A percentile compares a stretch with the other conserved stretches of the same genome.
Conservation (phyloP, 768 basidiomycete genomes). For the Tulasnella sp. region DNA sequence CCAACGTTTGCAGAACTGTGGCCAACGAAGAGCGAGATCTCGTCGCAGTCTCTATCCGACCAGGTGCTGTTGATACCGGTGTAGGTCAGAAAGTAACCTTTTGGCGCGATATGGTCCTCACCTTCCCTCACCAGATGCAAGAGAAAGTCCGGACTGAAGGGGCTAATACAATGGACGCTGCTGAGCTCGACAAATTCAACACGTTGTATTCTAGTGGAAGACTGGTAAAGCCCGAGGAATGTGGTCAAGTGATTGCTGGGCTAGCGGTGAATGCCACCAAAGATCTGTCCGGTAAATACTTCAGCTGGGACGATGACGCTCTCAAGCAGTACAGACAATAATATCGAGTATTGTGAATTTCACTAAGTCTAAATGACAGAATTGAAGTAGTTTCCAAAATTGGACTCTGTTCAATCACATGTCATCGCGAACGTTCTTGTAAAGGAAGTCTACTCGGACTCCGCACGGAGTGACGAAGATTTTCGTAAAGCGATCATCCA, state of each 20-base stretch:
- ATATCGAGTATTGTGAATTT: background rate
- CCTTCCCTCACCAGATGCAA: conserved; percentile 52
- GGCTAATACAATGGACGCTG: conserved; percentile 37
- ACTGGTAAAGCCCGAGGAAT: conserved; percentile 62
- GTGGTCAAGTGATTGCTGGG: conserved; percentile 68
- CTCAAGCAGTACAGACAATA: background rate
- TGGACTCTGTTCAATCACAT: no score
- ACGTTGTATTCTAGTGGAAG: conserved; percentile 49
- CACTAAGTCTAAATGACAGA: background rate
- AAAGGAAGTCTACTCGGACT: no score
- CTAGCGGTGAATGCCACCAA: conserved; percentile 54
- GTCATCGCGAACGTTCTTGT: no score
- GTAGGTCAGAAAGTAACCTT: conserved; percentile 33
- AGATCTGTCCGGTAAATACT: conserved; percentile 59
- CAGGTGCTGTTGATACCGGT: conserved; percentile 76
- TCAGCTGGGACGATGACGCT: conserved; percentile 64
- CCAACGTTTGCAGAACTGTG: conserved; percentile 45
- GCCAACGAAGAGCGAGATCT: conserved; percentile 74
- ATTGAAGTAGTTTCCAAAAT: no score
- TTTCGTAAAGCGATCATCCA: no score
- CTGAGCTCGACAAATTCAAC: conserved; percentile 48
- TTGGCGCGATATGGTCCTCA: background rate
- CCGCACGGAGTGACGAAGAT: no score
- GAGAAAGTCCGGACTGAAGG: conserved; percentile 39
- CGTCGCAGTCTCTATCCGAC: conserved; percentile 64